A percentile compares a stretch with the other conserved stretches of the same genome.
Conservation (phyloP, 345 rosid species). For the Moringa oleifera region DNA sequence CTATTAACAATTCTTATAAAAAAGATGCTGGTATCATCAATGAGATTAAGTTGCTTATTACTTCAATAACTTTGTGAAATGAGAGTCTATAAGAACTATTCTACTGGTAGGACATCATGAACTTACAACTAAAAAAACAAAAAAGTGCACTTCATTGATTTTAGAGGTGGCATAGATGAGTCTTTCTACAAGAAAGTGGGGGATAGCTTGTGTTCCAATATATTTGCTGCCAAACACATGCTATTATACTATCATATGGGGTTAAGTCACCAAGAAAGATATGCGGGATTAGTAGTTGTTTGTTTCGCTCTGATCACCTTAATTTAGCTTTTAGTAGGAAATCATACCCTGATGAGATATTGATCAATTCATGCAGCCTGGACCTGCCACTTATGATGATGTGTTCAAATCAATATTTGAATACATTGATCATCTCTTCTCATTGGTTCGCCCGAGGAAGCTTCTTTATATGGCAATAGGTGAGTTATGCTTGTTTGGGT, state of each 20-base stretch:
- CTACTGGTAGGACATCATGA: background rate
- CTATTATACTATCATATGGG: too few relatives aligned
- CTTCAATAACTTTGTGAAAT: too few relatives aligned
- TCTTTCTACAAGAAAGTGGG: background rate
- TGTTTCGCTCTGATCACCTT: background rate
- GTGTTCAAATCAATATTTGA: constrained; percentile 82
- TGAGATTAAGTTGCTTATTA: too few relatives aligned
- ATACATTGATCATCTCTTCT: constrained; percentile 85
- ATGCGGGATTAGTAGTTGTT: background rate
- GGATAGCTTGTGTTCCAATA: background rate
- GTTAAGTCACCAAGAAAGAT: background rate
- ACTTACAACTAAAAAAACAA: too few relatives aligned
- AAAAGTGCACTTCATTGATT: background rate
- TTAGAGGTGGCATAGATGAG: background rate
- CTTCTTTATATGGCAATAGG: constrained; percentile 94
- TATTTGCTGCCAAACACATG: background rate
- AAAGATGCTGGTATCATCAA: too few relatives aligned
- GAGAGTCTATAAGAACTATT: background rate
- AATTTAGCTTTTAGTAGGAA: background rate
- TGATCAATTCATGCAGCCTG: constrained; percentile 50
- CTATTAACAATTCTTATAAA: too few relatives aligned
- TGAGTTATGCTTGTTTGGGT: constrained; percentile 26
- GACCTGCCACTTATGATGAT: constrained; percentile 87
- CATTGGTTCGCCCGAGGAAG: constrained; percentile 95
- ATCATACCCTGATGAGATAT: background rate